Conservation (phyloP, 1,284 basidiomycete genomes). For the Tilletia walkeri region DNA sequence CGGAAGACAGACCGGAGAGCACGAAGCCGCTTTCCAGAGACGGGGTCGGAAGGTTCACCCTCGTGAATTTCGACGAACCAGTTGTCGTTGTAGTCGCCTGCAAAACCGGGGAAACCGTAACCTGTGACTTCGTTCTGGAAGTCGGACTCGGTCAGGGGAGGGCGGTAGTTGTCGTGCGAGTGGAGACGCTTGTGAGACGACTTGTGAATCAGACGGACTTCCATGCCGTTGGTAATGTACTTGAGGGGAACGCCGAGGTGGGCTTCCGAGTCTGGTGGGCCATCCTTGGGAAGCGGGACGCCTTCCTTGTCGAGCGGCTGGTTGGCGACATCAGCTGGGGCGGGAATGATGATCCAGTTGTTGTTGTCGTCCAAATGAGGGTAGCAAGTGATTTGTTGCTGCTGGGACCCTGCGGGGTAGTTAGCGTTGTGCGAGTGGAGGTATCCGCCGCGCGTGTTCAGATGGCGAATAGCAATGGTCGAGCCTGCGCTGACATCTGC, state of each 20-base stretch:
- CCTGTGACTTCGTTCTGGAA: conserved; percentile 98
- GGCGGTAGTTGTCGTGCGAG: conserved; percentile 81
- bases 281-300: conserved; percentile 48
- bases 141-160: conserved; percentile 95
- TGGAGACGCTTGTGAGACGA: conserved; percentile 82
- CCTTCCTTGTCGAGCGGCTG: conserved; percentile 48
- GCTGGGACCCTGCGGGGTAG: conserved; percentile 71
- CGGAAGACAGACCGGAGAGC: conserved; percentile 81
- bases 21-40: conserved; percentile 65
- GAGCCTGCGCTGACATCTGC: conserved; percentile 84
- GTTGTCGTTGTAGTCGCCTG: conserved; percentile 89
- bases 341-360: conserved; percentile 73
- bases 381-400: conserved; percentile 97
- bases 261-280: conserved; percentile 22
- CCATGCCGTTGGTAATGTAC: conserved; percentile 68
- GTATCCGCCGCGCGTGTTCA: conserved; percentile 96
- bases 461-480: conserved; percentile 76
- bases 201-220: conserved; percentile 80
- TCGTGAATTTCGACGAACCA: conserved; percentile 84
- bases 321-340: conserved; percentile 61
- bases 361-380: conserved; percentile 93
- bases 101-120: conserved; percentile 83
- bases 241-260: conserved; percentile 61
- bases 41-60: conserved; percentile 60
- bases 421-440: conserved; percentile 88